Evolutionary conservation across 495 filamentous ascomycete genomes (phyloP), one percentile per base, ranked within the genome.

Genomic region (Astrocystis sublimbata): DNA sequence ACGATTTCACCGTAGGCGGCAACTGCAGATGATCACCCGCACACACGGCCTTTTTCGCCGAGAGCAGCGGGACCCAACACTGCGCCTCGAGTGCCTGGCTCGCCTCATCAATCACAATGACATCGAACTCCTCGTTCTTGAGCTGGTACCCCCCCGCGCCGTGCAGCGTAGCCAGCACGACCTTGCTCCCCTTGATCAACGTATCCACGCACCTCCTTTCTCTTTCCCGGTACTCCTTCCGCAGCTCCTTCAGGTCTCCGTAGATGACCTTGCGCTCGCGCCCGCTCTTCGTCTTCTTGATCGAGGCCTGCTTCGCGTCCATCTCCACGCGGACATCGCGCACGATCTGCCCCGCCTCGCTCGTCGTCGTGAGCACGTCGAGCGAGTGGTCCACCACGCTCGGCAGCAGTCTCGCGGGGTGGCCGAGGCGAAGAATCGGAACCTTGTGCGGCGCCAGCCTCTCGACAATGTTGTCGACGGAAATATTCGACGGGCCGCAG

Each of bases 381-480:
- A 98, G 83, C 2, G 92, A 96, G 69, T 97, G 92, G 63, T 87
- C 86, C 33, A 98, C 78, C 0, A 98, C 92, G 0, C 89, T 90
- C 0, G 94, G 93, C 1, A 98, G 85, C 3, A 98, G 81, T 19
- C 94, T 87, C 1, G 94, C 96, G 2, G 96, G 94, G 74, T 98
- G 94, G 0, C 94, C 94, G 0, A 98, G 85, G 0, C 94, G 89
- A 59, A 98, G 83, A 56, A 97, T 89, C 0, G 93, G 90, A 1
- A 98, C 81, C 64, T 89, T 89, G 62, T 90, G 89, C 0, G 90
- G 87, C 0, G 92, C 83, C 0, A 98, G 83, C 9, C 96, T 85
- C 75, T 98, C 93, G n/a, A 97, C 92, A 61, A 99, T 97, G 69
- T 99, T 99, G 78, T 99, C 94, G 2, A 98, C 94, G 0, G 91